Percentiles rank a stretch among this genome's conserved stretches.
Conservation (phyloP, 441 rosid species). For the Erysimum cheiri region DNA sequence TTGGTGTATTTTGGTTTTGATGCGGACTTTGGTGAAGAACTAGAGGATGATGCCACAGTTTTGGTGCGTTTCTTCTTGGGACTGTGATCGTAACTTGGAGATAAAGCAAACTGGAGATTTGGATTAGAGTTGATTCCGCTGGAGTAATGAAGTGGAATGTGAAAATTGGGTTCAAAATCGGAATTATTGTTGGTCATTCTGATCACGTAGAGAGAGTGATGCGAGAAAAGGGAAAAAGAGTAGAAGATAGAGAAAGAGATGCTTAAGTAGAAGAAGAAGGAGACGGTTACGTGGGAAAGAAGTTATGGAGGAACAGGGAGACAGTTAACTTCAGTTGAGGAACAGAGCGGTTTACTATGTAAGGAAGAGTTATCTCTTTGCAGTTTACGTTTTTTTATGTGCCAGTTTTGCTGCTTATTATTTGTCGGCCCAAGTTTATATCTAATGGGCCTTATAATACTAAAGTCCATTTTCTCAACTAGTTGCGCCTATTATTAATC, state of each 20-base stretch:
- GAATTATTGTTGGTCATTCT: constrained; percentile 32
- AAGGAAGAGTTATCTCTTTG: constrained; percentile 17
- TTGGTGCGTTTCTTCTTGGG: constrained; percentile 64
- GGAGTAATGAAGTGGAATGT: constrained; percentile 23
- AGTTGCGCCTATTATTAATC: too few relatives aligned
- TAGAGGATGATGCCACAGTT: constrained; percentile 32
- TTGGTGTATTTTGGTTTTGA: constrained; percentile 51
- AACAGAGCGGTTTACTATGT: constrained; percentile 39
- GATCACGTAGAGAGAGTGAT: constrained; percentile 6
- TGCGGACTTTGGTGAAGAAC: constrained; percentile 28
- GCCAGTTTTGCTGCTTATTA: constrained; percentile 14
- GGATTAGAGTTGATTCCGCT: constrained; percentile 49
- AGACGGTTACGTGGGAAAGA: constrained; percentile 40
- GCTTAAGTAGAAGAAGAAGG: constrained; percentile 37
- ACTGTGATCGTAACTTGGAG: constrained; percentile 44
- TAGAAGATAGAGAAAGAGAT: constrained; percentile 3
- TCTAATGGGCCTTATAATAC: constrained; percentile 13
- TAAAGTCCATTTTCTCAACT: background rate
- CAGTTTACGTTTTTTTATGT: constrained; percentile 17
- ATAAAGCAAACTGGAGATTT: constrained; percentile 49
- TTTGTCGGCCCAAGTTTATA: constrained; percentile 17
- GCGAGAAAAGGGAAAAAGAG: background rate
- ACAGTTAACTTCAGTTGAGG: constrained; percentile 45
- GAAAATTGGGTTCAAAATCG: constrained; percentile 32
- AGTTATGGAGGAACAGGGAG: constrained; percentile 42